Base-by-base conservation (phyloP, 2,329 filamentous ascomycete species). In the Chaetomium strumarium region DNA sequence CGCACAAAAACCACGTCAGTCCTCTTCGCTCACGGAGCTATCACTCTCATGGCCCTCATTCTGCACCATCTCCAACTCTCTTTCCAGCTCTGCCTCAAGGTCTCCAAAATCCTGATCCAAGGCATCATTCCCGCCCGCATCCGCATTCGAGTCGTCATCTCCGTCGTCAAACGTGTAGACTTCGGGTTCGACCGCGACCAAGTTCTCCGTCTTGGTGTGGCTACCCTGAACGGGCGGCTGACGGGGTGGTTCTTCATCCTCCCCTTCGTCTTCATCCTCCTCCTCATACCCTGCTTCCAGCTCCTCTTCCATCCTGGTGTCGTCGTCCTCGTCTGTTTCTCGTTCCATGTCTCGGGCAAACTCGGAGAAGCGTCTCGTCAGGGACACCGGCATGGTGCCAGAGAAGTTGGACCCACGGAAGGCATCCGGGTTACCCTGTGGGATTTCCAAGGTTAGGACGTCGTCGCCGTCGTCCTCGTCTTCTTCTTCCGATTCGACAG, bases 1-100 rank as follows among this genome's bases (percentile, higher is more conserved):
- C 29, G 11, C 6, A 13, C 31, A 8, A 11, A 16, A 6, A 16
- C 31, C 19, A 19, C 7, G 30, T 68, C 47, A 85, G 63, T 85
- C 82, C 64, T 85, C 82, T 64, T 85, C 82, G 58, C 82, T 85
- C 49, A 85, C 81, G 60, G 83, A 80, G 58, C 81, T 84, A 66
- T 85, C 82, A 58, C 81, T 85, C 65, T 85, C 81, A 48, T 74
- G 69, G 16, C 51, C 55, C 67, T 51, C 53, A 11, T 53, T 36
- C 17, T 53, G 36, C 3, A 49, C 69, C 31, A 58, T 59, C 48
- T 60, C 69, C 34, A 79, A 69, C 37, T 75, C 76, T 8, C 78
- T 78, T 59, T 80, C 78, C 64, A 84, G 71, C 60, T 82, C 79
- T 19, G 76, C 77, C 49, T 78, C 79, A 38, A 83, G 66, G 29